phyloP scores from a whole-genome alignment of 2,329 filamentous ascomycete genomes.

The Rhynchosporium graminicola region DNA sequence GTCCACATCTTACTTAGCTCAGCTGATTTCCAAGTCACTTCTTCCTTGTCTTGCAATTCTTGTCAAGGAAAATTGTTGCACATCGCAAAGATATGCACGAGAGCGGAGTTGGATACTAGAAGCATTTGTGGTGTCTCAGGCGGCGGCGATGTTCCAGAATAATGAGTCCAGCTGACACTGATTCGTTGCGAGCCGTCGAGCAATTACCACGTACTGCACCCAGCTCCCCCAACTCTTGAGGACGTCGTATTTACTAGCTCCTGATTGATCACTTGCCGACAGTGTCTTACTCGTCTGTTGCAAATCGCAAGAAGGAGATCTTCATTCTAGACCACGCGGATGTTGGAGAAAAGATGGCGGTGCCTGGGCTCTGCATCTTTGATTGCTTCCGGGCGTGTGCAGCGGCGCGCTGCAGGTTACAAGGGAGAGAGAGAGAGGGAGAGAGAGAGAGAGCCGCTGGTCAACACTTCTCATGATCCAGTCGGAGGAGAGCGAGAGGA shows the following conservation, averaged over 20 bases:
- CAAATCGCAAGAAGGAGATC: conserved; percentile 9
- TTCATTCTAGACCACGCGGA: conserved; percentile 7
- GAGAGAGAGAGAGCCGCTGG: not conserved
- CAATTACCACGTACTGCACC: not conserved
- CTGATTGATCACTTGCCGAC: not conserved
- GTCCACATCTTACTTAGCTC: conserved; percentile 2
- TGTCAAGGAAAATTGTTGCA: conserved; percentile 8
- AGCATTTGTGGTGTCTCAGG: conserved; percentile 11
- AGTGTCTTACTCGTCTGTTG: conserved; percentile 2
- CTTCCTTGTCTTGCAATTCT: not conserved
- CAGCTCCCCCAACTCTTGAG: too few relatives aligned
- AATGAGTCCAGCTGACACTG: conserved; percentile 5
- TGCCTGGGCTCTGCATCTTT: conserved; percentile 5
- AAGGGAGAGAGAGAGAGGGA: not conserved
- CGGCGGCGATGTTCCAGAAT: conserved; percentile 6
- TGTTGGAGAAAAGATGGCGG: not conserved
- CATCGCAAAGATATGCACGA: conserved; percentile 17
- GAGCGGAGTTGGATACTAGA: conserved; percentile 15
- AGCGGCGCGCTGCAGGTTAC: conserved; percentile 9
- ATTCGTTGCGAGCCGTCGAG: not conserved
- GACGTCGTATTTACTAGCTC: not conserved
- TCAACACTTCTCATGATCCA: conserved; percentile 8
- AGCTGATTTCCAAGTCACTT: conserved; percentile 2
- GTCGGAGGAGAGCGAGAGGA: not conserved
- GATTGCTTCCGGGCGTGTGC: conserved; percentile 12